Evolutionary conservation across 2,329 filamentous ascomycete species (phyloP).

Genomic region (Xylaria digitata): DNA sequence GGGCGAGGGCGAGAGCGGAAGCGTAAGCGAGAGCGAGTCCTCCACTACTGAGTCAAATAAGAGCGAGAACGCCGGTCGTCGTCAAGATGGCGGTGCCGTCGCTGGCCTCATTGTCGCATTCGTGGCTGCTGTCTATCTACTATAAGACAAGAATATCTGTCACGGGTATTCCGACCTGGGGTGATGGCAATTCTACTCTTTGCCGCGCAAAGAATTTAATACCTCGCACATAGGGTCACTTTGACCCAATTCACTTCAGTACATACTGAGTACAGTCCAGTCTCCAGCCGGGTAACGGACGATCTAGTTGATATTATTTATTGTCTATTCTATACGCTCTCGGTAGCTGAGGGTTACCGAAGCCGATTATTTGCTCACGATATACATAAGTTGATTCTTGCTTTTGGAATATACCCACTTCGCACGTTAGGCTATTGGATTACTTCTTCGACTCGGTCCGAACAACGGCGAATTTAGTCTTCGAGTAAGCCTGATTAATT

Average conservation of each 20-base stretch:
- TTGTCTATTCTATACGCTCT: constrained; percentile 43
- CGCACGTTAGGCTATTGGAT: constrained; percentile 28
- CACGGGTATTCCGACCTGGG: constrained; percentile 3
- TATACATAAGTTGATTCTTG: constrained; percentile 30
- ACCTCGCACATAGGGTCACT: constrained; percentile 23
- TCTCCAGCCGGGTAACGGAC: constrained; percentile 37
- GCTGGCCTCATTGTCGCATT: constrained; percentile 67
- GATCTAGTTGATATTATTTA: constrained; percentile 46
- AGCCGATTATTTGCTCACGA: constrained; percentile 27
- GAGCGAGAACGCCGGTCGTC: constrained; percentile 58
- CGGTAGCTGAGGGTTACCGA: not conserved
- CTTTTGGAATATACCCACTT: constrained; percentile 36
- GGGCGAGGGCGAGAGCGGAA: constrained; percentile 24
- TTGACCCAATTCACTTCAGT: constrained; percentile 34
- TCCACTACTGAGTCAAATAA: constrained; percentile 53
- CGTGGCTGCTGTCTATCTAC: constrained; percentile 59
- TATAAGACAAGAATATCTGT: constrained; percentile 38
- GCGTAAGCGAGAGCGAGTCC: constrained; percentile 42
- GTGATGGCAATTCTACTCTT: constrained; percentile 24
- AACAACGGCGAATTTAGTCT: not conserved
- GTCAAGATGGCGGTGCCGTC: constrained; percentile 62
- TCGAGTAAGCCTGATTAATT: constrained; percentile 19
- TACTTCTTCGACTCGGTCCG: constrained; percentile 11
- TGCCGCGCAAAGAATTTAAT: constrained; percentile 22
- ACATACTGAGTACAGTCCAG: constrained; percentile 36